Conservation (phyloP, 78 protist species). For the Ministeria vibrans region DNA sequence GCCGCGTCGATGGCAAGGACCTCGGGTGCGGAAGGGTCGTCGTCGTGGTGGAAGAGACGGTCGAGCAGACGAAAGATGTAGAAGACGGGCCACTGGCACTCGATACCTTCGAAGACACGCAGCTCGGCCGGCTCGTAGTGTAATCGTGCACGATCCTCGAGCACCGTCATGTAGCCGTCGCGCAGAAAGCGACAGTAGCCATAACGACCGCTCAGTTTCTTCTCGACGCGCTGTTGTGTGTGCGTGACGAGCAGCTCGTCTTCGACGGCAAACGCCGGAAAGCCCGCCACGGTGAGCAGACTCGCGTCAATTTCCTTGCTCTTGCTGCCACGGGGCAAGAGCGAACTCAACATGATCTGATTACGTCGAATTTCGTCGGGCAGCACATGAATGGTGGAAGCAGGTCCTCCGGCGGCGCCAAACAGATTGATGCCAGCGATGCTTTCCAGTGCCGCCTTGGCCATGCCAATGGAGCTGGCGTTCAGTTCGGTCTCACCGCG, state of each 20-base stretch:
- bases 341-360: not conserved
- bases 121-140: conserved; percentile 39
- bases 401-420: conserved; percentile 18
- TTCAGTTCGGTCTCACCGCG: conserved; percentile 30
- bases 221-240: not conserved
- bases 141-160: conserved; percentile 20
- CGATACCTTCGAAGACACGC: conserved; percentile 18
- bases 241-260: not conserved
- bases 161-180: conserved; percentile 33
- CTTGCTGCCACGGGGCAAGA: conserved; percentile 11
- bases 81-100: conserved; percentile 44
- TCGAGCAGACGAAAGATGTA: conserved; percentile 8
- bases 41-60: conserved; percentile 8
- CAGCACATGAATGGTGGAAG: conserved; percentile 16
- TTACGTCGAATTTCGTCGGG: conserved; percentile 20
- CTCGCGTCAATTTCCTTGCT: not conserved
- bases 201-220: conserved; percentile 8
- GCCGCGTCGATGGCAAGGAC: not conserved
- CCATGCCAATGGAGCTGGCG: conserved; percentile 25
- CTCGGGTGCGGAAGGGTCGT: not conserved
- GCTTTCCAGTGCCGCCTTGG: conserved; percentile 29
- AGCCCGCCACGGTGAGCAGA: not conserved
- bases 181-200: conserved; percentile 38
- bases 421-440: conserved; percentile 21
- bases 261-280: conserved; percentile 5